Conservation (phyloP, 2,329 filamentous ascomycete genomes). For the Penicillium sp. region DNA sequence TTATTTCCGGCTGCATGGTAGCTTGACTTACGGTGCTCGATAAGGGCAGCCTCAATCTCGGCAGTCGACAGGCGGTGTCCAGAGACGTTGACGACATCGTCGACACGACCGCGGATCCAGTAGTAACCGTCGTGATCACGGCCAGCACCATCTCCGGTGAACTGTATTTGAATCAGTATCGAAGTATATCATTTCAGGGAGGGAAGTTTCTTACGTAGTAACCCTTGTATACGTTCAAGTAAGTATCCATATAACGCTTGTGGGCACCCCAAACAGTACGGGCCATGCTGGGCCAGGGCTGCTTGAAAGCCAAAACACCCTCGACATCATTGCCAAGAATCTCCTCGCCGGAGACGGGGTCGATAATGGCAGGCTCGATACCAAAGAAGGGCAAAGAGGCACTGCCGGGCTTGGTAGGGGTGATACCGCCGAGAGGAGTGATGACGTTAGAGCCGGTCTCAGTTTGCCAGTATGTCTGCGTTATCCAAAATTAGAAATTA, state of each 20-base stretch:
- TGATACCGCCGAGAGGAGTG: constrained; percentile 86
- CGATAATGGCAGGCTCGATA: constrained; percentile 95
- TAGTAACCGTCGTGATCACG: constrained; percentile 98
- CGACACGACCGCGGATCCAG: constrained; percentile 98
- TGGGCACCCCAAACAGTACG: constrained; percentile 97
- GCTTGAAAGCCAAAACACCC: constrained; percentile 94
- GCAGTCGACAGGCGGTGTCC: constrained; percentile 95
- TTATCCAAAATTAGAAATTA: constrained; percentile 9
- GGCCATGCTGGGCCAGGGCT: constrained; percentile 97
- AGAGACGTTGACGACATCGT: constrained; percentile 97
- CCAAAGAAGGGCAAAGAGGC: constrained; percentile 97
- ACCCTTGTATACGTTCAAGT: constrained; percentile 94
- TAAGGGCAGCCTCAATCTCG: constrained; percentile 94
- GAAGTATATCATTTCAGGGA: not conserved
- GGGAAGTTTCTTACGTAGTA: constrained; percentile 72
- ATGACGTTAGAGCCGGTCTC: constrained; percentile 98
- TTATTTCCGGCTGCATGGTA: too few relatives aligned
- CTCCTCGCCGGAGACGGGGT: constrained; percentile 91
- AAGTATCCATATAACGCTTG: constrained; percentile 98
- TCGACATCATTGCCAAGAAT: constrained; percentile 95
- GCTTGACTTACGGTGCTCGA: constrained; percentile 69
- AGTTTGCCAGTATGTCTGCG: constrained; percentile 98
- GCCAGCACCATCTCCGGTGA: constrained; percentile 76
- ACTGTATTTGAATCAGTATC: constrained; percentile 33
- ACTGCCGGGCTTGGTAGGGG: constrained; percentile 93